Evolutionary conservation across 345 rosid species (phyloP), one percentile per base, ranked within the genome.

Genomic region (Lenwebbia sp.): DNA sequence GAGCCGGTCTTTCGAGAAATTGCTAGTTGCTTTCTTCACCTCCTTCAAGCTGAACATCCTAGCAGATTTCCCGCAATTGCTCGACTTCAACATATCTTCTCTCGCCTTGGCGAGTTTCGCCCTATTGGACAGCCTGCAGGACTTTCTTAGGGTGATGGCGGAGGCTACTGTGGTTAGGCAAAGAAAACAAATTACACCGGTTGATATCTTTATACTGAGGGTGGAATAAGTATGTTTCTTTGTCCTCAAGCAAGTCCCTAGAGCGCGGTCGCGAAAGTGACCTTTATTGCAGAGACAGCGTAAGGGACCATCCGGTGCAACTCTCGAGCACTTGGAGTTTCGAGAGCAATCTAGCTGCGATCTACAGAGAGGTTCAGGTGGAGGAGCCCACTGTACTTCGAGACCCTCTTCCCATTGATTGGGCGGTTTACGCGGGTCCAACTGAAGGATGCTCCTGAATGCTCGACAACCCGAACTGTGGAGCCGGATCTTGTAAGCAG

Each of bases 391-490:
- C 70, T 94, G 94, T 84, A 94, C 90, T 87, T 93, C 95, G 49
- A 94, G 33, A 47, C 95, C 94, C 54, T 94, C 93, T 75, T 91
- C 95, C 95, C 95, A 94, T 85, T 91, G 89, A 55, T 49, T 55
- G 2, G 89, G 91, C 4, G 88, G 91, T 86, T 85, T 88, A 28
- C 84, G 70, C 2, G 93, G 92, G 85, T 94, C 90, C 87, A 92
- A 87, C 83, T 90, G 86, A 84, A 92, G 86, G 55, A 94, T 87
- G 85, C 96, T 94, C 87, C 93, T 88, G 47, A 94, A 94, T 47
- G 94, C 95, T 86, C 74, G 90, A 84, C 95, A 93, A 41, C 96
- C 95, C 1, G 95, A 94, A 87, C 82, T 88, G 84, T 94, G 96
- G 83, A 94, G 94, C 89, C 94, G 70, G 10, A 93, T 93, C 91